phyloP scores from a whole-genome alignment of 495 filamentous ascomycete genomes.

The Hyaloscypha hepaticicola region DNA sequence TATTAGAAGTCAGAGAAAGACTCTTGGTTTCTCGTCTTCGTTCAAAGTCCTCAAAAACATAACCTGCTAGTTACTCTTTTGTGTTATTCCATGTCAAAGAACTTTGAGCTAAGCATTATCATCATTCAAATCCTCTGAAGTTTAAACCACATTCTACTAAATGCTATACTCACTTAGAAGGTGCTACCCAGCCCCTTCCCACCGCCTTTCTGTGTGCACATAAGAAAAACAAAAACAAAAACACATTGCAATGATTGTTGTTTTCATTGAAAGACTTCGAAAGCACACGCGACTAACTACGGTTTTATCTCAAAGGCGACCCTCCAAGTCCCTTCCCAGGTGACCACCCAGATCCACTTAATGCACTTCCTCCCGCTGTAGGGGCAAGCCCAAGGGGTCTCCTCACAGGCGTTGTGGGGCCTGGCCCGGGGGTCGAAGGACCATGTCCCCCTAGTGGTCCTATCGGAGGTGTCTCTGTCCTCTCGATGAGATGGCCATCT shows the following conservation, averaged over 20 bases:
- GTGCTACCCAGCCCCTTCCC: too few relatives aligned
- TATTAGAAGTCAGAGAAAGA: neutral
- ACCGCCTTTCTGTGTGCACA: too few relatives aligned
- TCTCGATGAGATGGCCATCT: constrained; percentile 30
- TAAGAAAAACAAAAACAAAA: too few relatives aligned
- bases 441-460: neutral
- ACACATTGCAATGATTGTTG: neutral
- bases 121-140: too few relatives aligned
- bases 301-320: constrained; percentile 12
- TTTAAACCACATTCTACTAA: too few relatives aligned
- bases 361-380: constrained; percentile 19
- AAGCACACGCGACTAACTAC: neutral
- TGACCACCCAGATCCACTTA: constrained; percentile 28
- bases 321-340: constrained; percentile 31
- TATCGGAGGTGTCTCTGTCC: constrained; percentile 40
- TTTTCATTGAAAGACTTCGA: constrained; percentile 2
- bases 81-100: too few relatives aligned
- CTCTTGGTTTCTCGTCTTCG: too few relatives aligned
- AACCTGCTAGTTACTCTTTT: too few relatives aligned
- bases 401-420: constrained; percentile 22
- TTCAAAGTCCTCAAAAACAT: too few relatives aligned
- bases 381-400: constrained; percentile 34
- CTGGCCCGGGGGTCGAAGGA: constrained; percentile 9
- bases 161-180: too few relatives aligned
- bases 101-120: too few relatives aligned